These are phyloP conservation scores for Nemania bipapillata DNA, from an alignment of 2,329 filamentous ascomycete species.

Conservation along the genomic window DNA sequence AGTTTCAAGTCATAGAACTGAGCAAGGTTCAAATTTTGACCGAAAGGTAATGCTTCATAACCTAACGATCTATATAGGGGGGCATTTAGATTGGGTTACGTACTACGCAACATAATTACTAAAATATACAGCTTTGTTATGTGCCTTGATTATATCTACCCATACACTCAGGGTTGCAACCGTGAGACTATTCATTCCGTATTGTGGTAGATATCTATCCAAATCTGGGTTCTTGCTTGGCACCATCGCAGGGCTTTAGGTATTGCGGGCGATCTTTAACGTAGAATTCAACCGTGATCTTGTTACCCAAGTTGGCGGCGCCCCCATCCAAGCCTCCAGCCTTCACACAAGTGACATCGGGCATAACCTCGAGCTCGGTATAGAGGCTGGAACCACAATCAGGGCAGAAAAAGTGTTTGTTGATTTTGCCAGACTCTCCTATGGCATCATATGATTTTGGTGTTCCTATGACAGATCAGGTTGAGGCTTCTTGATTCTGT, in stretches of 20 bases:
- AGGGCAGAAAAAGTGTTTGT: conserved; percentile 31
- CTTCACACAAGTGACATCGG: conserved; percentile 27
- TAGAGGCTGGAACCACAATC: conserved; percentile 27
- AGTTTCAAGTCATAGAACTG: no score
- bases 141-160: no score
- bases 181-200: not conserved
- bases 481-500: not conserved
- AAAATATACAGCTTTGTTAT: no score
- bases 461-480: conserved; percentile 4
- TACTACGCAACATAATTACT: no score
- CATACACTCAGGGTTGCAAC: not conserved
- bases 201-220: not conserved
- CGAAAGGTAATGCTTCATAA: no score
- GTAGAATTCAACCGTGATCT: conserved; percentile 23
- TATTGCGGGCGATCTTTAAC: conserved; percentile 26
- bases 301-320: conserved; percentile 24
- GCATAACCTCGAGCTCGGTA: conserved; percentile 32
- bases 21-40: no score
- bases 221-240: conserved; percentile 24
- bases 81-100: no score
- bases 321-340: conserved; percentile 21
- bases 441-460: conserved; percentile 17
- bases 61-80: no score
- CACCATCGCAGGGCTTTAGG: conserved; percentile 18
- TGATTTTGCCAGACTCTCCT: conserved; percentile 25